phyloP scores from a whole-genome alignment of 495 filamentous ascomycete species.

The Umbilicaria muhlenbergii region DNA sequence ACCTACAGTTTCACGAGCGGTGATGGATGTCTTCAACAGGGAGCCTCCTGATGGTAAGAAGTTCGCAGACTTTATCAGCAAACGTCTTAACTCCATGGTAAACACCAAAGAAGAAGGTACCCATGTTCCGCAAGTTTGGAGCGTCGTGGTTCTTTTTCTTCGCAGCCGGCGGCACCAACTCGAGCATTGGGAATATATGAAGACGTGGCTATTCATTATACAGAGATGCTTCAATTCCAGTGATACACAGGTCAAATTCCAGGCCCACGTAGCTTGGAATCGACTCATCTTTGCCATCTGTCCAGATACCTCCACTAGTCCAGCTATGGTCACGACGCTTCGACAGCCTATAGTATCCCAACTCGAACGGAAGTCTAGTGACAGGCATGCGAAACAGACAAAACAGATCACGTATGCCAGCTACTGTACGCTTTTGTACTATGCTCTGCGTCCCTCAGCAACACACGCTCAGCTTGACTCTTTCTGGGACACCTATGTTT shows the following conservation, averaged over 20 bases:
- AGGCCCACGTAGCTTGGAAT: conserved; percentile 74
- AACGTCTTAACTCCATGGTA: conserved; percentile 56
- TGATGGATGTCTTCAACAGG: conserved; percentile 49
- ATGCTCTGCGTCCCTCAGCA: conserved; percentile 58
- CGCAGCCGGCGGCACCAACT: conserved; percentile 42
- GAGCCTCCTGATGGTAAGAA: conserved; percentile 40
- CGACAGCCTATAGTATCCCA: conserved; percentile 53
- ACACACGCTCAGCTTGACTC: conserved; percentile 44
- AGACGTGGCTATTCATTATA: conserved; percentile 57
- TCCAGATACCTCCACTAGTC: conserved; percentile 42
- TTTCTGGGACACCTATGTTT: conserved; percentile 68
- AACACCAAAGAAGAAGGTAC: conserved; percentile 42
- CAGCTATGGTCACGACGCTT: conserved; percentile 47
- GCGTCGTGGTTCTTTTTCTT: conserved; percentile 59
- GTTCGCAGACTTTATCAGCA: conserved; percentile 43
- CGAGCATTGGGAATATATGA: conserved; percentile 58
- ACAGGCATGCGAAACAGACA: conserved; percentile 38
- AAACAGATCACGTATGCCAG: conserved; percentile 47
- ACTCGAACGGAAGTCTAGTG: conserved; percentile 44
- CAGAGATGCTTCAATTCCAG: conserved; percentile 73
- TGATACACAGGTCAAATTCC: conserved; percentile 51
- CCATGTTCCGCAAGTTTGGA: conserved; percentile 82
- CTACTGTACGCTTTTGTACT: conserved; percentile 72
- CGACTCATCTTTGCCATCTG: conserved; percentile 58
- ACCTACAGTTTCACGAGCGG: conserved; percentile 41